Evolutionary conservation across 306 rosid genomes (phyloP).

Genomic region (Casuarina cunninghamiana): DNA sequence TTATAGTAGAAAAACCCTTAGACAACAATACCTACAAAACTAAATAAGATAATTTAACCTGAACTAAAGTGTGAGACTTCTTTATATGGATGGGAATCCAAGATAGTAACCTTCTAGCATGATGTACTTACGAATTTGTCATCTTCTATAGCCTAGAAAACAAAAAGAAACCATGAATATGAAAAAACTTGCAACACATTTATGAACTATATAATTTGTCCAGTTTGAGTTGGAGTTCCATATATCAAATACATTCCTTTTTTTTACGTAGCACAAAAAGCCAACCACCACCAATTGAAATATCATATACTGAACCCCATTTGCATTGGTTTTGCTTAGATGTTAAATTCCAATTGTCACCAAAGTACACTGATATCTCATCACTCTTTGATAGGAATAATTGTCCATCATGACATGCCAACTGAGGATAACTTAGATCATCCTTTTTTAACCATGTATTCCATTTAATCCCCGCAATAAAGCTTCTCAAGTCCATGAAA

Average conservation of each 20-base stretch:
- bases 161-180: slow-evolving; percentile 32
- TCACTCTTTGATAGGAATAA: slow-evolving; percentile 94
- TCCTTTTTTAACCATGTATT: slow-evolving; percentile 81
- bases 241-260: slow-evolving; percentile 84
- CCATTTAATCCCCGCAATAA: slow-evolving; percentile 70
- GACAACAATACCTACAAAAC: too few species aligned
- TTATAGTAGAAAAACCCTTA: too few species aligned
- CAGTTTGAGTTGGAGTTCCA: slow-evolving; percentile 73
- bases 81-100: too few species aligned
- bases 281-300: slow-evolving; percentile 93
- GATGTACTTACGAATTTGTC: too few species aligned
- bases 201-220: slow-evolving; percentile 50
- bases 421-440: slow-evolving; percentile 85
- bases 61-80: too few species aligned
- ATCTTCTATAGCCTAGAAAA: slow-evolving; percentile 5
- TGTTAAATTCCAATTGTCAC: slow-evolving; percentile 84
- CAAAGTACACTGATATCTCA: slow-evolving; percentile 81
- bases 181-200: not conserved
- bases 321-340: slow-evolving; percentile 70
- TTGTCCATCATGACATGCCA: slow-evolving; percentile 84
- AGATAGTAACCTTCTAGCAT: too few species aligned
- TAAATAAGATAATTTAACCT: too few species aligned
- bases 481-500: slow-evolving; percentile 75
- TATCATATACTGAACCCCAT: slow-evolving; percentile 91
- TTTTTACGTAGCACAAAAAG: slow-evolving; percentile 89